phyloP scores from a whole-genome alignment of 495 filamentous ascomycete genomes.

The Aspergillus coremiiformis region DNA sequence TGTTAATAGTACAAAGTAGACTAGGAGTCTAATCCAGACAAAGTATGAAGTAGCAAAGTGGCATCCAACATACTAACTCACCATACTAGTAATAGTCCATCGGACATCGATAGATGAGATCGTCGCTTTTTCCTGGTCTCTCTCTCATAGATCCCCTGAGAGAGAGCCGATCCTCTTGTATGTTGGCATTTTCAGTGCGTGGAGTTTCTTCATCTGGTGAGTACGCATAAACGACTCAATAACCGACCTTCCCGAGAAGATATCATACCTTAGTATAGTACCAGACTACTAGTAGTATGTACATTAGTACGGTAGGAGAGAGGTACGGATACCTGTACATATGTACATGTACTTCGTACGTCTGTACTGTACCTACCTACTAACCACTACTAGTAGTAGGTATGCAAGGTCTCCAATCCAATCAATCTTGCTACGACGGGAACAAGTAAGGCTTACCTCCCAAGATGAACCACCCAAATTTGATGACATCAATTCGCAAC shows the following conservation, averaged over 20 bases:
- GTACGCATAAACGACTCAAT: not conserved
- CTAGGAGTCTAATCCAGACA: too few relatives aligned
- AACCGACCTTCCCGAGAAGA: not conserved
- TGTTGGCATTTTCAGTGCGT: not conserved
- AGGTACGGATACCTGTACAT: too few relatives aligned
- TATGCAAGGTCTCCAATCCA: too few relatives aligned
- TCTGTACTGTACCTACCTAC: too few relatives aligned
- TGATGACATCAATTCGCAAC: not conserved
- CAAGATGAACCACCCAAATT: not conserved
- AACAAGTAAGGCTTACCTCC: not conserved
- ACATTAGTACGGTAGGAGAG: too few relatives aligned
- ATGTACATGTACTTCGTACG: too few relatives aligned
- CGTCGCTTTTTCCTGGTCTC: not conserved
- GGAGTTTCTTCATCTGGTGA: not conserved
- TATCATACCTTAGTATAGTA: too few relatives aligned
- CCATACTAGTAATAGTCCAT: not conserved
- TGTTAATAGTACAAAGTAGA: too few relatives aligned
- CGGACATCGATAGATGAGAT: not conserved
- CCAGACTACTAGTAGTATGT: too few relatives aligned
- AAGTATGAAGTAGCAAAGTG: not conserved
- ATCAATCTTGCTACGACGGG: too few relatives aligned
- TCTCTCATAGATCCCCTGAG: not conserved
- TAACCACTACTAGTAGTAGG: too few relatives aligned
- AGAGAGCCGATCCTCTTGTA: not conserved
- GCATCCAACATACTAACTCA: not conserved